Evolutionary conservation across 805 yeast species (phyloP).

Genomic region (Kodamaea restingae): DNA sequence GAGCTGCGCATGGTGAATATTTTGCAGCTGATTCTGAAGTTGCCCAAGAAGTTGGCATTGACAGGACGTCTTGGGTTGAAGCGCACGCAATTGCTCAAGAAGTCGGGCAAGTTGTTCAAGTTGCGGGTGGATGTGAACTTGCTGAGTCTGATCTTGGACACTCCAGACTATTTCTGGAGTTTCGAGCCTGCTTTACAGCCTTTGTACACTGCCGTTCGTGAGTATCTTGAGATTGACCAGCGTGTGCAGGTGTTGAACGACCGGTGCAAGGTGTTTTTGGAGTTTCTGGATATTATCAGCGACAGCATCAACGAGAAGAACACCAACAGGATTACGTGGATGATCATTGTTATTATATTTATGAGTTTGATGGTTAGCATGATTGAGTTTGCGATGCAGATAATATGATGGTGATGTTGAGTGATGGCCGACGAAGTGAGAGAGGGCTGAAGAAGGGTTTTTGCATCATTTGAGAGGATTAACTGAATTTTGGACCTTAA

Average conservation of each 20-base stretch:
- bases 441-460: not conserved
- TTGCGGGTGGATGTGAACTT: conserved; percentile 90
- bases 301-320: conserved; percentile 92
- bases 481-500: no score
- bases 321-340: conserved; percentile 87
- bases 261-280: conserved; percentile 88
- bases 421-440: not conserved
- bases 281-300: conserved; percentile 86
- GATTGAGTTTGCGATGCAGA: conserved; percentile 52
- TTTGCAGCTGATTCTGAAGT: conserved; percentile 76
- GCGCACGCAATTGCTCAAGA: conserved; percentile 77
- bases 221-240: conserved; percentile 91
- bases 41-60: conserved; percentile 85
- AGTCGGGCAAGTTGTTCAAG: conserved; percentile 87
- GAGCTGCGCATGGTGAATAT: conserved; percentile 88
- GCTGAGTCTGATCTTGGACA: conserved; percentile 85
- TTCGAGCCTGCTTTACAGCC: conserved; percentile 93
- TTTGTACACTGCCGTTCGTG: conserved; percentile 80
- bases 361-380: conserved; percentile 74
- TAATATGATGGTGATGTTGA: not conserved
- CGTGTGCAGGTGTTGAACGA: conserved; percentile 91
- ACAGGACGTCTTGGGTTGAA: conserved; percentile 85
- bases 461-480: no score
- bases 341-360: conserved; percentile 78
- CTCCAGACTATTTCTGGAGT: conserved; percentile 96